Conservation (phyloP, 169 alveolate species). For the Plasmodium ovale region DNA sequence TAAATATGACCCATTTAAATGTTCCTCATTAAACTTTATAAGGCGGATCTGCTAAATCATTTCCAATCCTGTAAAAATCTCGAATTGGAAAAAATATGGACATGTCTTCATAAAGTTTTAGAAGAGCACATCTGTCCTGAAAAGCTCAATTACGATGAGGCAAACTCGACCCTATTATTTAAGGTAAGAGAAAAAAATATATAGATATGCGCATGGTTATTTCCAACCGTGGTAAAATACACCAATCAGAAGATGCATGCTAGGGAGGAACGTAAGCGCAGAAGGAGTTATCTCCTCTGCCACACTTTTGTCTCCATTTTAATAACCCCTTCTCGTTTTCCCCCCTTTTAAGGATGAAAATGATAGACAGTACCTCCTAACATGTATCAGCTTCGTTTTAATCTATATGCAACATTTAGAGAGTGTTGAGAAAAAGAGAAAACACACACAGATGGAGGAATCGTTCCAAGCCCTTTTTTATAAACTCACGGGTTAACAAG, state of each 20-base stretch:
- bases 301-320: neutral
- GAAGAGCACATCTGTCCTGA: constrained; percentile 37
- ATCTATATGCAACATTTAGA: constrained; percentile 48
- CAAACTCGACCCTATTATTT: constrained; percentile 35
- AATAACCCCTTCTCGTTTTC: neutral
- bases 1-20: no score
- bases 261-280: no score
- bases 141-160: constrained; percentile 31
- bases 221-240: no score
- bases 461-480: constrained; percentile 12
- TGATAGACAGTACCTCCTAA: constrained; percentile 33
- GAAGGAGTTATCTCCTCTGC: no score
- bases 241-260: no score
- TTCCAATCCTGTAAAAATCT: constrained; percentile 27
- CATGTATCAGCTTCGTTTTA: constrained; percentile 26
- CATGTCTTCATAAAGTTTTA: neutral
- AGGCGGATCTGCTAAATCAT: constrained; percentile 12
- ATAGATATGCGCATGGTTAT: neutral
- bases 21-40: no score
- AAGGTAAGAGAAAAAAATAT: neutral
- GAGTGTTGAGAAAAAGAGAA: constrained; percentile 12
- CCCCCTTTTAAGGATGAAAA: constrained; percentile 45
- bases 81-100: constrained; percentile 51
- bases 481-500: constrained; percentile 36
- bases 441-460: constrained; percentile 14